A percentile compares a stretch with the other conserved stretches of the same genome.
Conservation (phyloP, 495 filamentous ascomycete species). For the Penicillium antarcticum region DNA sequence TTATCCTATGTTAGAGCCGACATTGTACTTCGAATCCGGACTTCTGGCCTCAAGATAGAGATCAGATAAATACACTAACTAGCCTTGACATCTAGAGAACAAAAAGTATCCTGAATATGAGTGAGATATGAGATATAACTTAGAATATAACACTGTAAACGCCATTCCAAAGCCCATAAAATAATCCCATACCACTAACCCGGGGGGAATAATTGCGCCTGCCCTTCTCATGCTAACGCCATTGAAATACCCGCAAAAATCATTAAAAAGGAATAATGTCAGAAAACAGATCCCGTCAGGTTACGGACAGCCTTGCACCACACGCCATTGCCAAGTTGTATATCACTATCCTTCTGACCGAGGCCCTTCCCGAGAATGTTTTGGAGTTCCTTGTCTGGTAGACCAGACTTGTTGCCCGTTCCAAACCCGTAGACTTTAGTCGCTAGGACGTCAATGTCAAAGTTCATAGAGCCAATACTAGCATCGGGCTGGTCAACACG, state of each 20-base stretch:
- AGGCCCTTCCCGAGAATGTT: slow-evolving; percentile 35
- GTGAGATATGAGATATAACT: background rate
- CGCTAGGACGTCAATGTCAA: slow-evolving; percentile 39
- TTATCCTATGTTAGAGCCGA: too few relatives aligned
- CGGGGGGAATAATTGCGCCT: background rate
- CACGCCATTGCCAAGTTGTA: slow-evolving; percentile 34
- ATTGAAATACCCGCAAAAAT: background rate
- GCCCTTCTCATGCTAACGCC: slow-evolving; percentile 2
- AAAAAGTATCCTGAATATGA: slow-evolving; percentile 1
- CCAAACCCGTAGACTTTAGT: slow-evolving; percentile 48
- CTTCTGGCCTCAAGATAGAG: background rate
- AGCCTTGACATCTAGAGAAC: background rate
- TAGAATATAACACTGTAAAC: background rate
- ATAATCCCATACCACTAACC: background rate
- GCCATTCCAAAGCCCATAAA: background rate
- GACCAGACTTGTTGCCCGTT: slow-evolving; percentile 23
- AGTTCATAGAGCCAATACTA: slow-evolving; percentile 28
- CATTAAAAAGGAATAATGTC: slow-evolving; percentile 1
- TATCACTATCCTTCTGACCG: slow-evolving; percentile 12
- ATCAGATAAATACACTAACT: too few relatives aligned
- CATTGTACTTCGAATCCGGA: too few relatives aligned
- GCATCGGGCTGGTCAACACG: slow-evolving; percentile 13
- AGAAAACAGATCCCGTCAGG: slow-evolving; percentile 36
- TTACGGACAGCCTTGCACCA: slow-evolving; percentile 41
- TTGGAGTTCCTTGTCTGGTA: slow-evolving; percentile 38